Percentiles rank a stretch among this genome's conserved stretches.
phyloP scores from a whole-genome alignment of 2,329 filamentous ascomycete species.

The Diaporthe destruens region DNA sequence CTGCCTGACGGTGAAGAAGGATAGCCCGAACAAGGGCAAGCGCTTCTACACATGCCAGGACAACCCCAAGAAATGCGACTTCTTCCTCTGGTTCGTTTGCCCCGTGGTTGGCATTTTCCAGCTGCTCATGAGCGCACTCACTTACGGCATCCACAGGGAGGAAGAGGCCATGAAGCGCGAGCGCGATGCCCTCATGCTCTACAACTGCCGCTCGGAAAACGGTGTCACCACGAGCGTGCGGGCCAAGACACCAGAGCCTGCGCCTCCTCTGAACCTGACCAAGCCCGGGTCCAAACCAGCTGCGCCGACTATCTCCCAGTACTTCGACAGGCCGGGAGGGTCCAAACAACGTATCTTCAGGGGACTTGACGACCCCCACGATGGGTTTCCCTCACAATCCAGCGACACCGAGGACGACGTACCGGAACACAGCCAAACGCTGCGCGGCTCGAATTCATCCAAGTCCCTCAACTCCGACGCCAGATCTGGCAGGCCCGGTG shows the following conservation, averaged over 20 bases:
- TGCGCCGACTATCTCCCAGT: constrained; percentile 18
- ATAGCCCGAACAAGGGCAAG: constrained; percentile 55
- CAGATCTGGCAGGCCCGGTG: neutral
- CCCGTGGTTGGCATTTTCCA: neutral
- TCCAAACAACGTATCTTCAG: constrained; percentile 36
- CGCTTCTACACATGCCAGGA: constrained; percentile 58
- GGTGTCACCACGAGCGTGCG: constrained; percentile 36
- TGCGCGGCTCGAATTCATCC: constrained; percentile 3
- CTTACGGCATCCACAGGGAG: constrained; percentile 39
- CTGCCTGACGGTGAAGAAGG: constrained; percentile 54
- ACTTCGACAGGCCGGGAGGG: constrained; percentile 1
- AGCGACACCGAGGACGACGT: constrained; percentile 34
- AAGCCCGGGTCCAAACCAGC: neutral
- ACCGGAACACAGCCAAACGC: constrained; percentile 20
- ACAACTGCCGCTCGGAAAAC: constrained; percentile 42
- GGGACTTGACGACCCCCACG: constrained; percentile 24
- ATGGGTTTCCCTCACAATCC: neutral
- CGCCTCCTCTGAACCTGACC: constrained; percentile 23
- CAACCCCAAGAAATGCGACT: constrained; percentile 52
- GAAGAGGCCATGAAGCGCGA: constrained; percentile 53
- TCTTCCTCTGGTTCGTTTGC: constrained; percentile 57
- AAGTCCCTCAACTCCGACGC: constrained; percentile 1
- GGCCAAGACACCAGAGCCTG: constrained; percentile 35
- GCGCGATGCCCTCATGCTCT: constrained; percentile 41
- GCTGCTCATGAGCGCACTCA: neutral